A percentile compares a stretch with the other conserved stretches of the same genome.
phyloP scores from a whole-genome alignment of 1,284 basidiomycete genomes.

The Papiliotrema flavescens region DNA sequence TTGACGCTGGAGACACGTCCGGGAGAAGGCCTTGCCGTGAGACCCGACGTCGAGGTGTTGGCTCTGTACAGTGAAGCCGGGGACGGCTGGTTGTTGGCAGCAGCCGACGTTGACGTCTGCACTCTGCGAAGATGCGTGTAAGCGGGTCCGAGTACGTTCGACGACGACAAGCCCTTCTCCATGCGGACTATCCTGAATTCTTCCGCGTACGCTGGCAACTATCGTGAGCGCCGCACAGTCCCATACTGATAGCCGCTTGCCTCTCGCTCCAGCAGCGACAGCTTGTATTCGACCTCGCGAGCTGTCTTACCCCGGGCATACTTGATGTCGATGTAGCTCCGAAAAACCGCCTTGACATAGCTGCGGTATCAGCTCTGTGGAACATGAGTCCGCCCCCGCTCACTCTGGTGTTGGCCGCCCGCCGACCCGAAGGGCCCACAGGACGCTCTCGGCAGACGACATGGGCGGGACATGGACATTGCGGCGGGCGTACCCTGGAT shows the following conservation, averaged over 20 bases:
- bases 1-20: neutral
- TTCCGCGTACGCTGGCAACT: neutral
- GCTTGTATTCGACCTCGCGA: conserved; percentile 28
- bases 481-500: too few species aligned
- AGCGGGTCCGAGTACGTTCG: neutral
- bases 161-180: neutral
- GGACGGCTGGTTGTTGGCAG: neutral
- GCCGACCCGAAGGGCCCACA: neutral
- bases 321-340: conserved; percentile 34
- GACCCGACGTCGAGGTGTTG: too few species aligned
- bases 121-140: neutral
- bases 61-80: neutral
- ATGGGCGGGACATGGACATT: neutral
- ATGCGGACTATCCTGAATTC: neutral
- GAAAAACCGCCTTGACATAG: conserved; percentile 32
- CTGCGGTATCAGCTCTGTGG: neutral
- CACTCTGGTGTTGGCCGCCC: neutral
- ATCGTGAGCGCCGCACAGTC: neutral
- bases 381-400: neutral
- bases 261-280: conserved; percentile 29
- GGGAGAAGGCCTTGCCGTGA: neutral
- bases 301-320: conserved; percentile 21
- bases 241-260: conserved; percentile 15
- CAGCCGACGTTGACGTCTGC: neutral
- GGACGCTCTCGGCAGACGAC: conserved; percentile 3